Conservation (phyloP, 108 stramenopile species). For the Epithemia pelagica region DNA sequence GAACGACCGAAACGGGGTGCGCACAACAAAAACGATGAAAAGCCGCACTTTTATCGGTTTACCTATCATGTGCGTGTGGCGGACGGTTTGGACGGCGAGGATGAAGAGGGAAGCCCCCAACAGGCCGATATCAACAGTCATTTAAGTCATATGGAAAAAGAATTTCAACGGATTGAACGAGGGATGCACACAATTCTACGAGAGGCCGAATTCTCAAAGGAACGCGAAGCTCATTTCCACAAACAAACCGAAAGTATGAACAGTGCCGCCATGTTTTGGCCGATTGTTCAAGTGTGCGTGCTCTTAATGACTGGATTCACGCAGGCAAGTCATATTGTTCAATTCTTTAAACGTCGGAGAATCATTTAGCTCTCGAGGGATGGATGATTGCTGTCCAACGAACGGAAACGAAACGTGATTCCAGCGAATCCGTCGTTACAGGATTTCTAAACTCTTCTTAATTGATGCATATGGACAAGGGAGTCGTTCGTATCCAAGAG, state of each 20-base stretch:
- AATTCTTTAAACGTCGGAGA: slow-evolving; percentile 68
- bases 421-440: no score
- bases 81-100: slow-evolving; percentile 17
- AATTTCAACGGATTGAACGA: slow-evolving; percentile 36
- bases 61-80: slow-evolving; percentile 17
- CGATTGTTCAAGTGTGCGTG: slow-evolving; percentile 72
- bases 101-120: slow-evolving; percentile 8
- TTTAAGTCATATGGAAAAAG: slow-evolving; percentile 60
- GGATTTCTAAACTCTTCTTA: no score
- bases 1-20: slow-evolving; percentile 19
- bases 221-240: slow-evolving; percentile 69
- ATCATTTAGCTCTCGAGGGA: no score
- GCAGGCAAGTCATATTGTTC: slow-evolving; percentile 73
- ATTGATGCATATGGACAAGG: no score
- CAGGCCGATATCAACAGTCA: slow-evolving; percentile 32
- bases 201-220: slow-evolving; percentile 69
- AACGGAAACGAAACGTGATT: no score
- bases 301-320: slow-evolving; percentile 75
- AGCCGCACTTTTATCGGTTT: slow-evolving; percentile 1
- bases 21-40: slow-evolving; percentile 18
- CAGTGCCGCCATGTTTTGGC: slow-evolving; percentile 75
- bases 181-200: slow-evolving; percentile 53
- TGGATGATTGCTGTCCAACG: no score
- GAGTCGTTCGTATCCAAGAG: no score
- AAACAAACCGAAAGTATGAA: slow-evolving; percentile 68